Base-by-base conservation (phyloP, 345 rosid genomes). In the Rhizophora apiculata region DNA sequence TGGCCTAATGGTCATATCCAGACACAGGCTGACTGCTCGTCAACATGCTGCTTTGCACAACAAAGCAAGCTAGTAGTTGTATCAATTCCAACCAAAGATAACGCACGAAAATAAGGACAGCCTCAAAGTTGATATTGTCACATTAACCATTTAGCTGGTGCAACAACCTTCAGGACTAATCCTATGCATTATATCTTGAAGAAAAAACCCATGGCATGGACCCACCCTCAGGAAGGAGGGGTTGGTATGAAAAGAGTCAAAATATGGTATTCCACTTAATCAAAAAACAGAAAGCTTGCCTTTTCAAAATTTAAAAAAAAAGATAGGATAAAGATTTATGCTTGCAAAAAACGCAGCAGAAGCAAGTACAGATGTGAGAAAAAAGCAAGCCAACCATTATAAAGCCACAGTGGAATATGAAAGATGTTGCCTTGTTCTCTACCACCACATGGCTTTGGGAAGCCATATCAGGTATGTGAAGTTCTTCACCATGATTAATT, bases 391-490 rank as follows among this genome's bases (percentile, higher is more conserved):
- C 43, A 37, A 54, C 22, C 58, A 21, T 54, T 21, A 54, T 26
- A 54, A 21, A 26, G 58, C 11, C 7, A 54, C 58, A 54, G 6
- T 6, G 10, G 0, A n/a, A n/a, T 43, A 37, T 37, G 13, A 57
- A 64, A 72, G 66, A 64, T 46, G 31, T 64, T 83, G 87, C 94
- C 92, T 78, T 75, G 49, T 72, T 56, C 67, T 63, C 81, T 67
- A 63, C 63, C 49, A 68, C 59, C 59, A 65, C 63, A 26, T 8
- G 21, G 20, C 51, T 72, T 39, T 49, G 64, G 64, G 76, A 56
- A 34, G 52, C 60, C 39, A 61, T 52, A 68, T 76, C 82, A 59
- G 79, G 78, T 51, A 72, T 39, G 68, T 15, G 48, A 63, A 83
- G 70, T 59, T 60, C 78, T 54, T 68, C 63, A 32, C 70, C 76